These are phyloP conservation scores for Tetracladium setigerum DNA, from an alignment of 495 filamentous ascomycete species.

Conservation along the genomic window DNA sequence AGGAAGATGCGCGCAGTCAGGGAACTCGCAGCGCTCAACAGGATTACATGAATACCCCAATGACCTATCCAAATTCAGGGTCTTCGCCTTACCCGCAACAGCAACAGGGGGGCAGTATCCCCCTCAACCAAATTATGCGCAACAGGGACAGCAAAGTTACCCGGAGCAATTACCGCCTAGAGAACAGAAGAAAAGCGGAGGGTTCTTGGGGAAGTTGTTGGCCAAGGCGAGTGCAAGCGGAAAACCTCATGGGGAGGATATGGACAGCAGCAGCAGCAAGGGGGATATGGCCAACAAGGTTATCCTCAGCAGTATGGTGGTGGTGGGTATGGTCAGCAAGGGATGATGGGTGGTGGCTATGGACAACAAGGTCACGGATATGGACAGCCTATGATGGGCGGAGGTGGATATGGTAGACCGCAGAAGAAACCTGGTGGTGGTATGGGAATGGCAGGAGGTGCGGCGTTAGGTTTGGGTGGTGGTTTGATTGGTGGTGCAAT, in stretches of 20 bases:
- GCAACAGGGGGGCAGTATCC: constrained; percentile 4
- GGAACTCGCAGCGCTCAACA: constrained; percentile 15
- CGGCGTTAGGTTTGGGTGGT: constrained; percentile 69
- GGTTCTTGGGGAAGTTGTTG: constrained; percentile 45
- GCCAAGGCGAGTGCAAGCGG: constrained; percentile 28
- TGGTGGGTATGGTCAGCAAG: constrained; percentile 32
- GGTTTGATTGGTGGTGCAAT: constrained; percentile 66
- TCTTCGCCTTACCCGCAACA: constrained; percentile 13
- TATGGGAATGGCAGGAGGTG: constrained; percentile 60
- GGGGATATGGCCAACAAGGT: neutral
- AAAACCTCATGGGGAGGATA: constrained; percentile 1
- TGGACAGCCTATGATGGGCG: neutral
- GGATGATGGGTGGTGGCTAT: constrained; percentile 26
- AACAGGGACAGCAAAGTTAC: constrained; percentile 31
- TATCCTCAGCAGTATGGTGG: constrained; percentile 3
- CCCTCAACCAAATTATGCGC: constrained; percentile 6
- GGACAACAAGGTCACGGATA: constrained; percentile 10
- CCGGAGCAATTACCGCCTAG: constrained; percentile 21
- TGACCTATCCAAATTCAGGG: constrained; percentile 16
- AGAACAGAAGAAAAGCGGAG: constrained; percentile 28
- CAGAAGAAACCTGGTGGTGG: constrained; percentile 37
- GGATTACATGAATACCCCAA: constrained; percentile 20
- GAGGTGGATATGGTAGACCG: constrained; percentile 9
- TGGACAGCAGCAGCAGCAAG: constrained; percentile 24
- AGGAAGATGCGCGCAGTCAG: constrained; percentile 57